Evolutionary conservation across 441 rosid genomes (phyloP), one percentile per base, ranked within the genome.

Genomic region (Adansonia gregorii): DNA sequence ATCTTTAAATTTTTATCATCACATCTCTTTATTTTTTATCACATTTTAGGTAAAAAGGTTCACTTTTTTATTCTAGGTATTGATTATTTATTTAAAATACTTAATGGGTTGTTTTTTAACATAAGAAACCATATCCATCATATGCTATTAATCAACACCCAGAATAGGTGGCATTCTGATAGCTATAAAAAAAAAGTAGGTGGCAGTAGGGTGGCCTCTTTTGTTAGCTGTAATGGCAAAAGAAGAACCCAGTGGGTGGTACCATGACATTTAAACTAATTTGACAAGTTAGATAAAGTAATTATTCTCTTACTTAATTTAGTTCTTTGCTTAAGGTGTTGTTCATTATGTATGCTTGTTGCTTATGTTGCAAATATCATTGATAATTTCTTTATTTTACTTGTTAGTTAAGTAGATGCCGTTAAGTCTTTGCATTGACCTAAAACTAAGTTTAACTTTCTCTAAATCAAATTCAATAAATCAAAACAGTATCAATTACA

Each of bases 151-250:
- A 79, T 73, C 89, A 86, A 61, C 93, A 89, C 61, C 94, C 4
- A 31, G 39, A 93, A 14, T 86, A 73, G 95, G 94, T 78, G 85
- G 79, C 22, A 79, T 92, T 69, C 94, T 89, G 1, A 93, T 89
- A 75, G 91, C 92, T 74, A 85, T 73, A 20, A 95, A 94, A 86
- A 95, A 94, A 41, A 98, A 96, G 39, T 93, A 94, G 82, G 92
- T 92, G 78, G 97, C 97, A 0, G 97, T 97, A 1, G 98, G 98
- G 22, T 96, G 99, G 99, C 98, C 99, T 72, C 86, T 94, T 56
- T 96, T 98, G 99, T 81, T 96, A 78, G 93, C 96, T 52, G 85
- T 92, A 41, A 98, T 96, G 39, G 98, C 99, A 78, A 98, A 96
- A 64, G 99, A 92, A 81, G 98, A 98, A 71, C 94, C 92, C 78